Conservation (phyloP, 768 basidiomycete species). For the Pulveroboletus ravenelii region DNA sequence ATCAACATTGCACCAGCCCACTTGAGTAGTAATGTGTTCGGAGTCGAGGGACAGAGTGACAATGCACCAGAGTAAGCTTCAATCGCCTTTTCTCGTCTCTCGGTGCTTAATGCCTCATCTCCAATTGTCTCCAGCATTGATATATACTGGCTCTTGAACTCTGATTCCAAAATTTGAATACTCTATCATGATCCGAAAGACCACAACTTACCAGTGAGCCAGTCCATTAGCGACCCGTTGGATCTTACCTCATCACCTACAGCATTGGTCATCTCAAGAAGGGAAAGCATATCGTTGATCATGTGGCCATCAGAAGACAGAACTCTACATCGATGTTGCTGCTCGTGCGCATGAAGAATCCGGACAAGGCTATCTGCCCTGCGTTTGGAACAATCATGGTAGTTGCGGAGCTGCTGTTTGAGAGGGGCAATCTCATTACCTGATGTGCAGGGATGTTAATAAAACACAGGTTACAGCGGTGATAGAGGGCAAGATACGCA, state of each 20-base stretch:
- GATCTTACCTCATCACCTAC: neutral
- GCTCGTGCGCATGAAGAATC: too few relatives aligned
- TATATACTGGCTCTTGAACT: neutral
- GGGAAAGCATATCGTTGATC: neutral
- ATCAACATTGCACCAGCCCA: slow-evolving; percentile 1
- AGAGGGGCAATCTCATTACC: too few relatives aligned
- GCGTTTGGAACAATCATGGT: too few relatives aligned
- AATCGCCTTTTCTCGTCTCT: neutral
- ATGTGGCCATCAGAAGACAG: neutral
- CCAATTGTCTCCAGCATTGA: neutral
- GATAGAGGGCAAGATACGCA: too few relatives aligned
- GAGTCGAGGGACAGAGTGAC: neutral
- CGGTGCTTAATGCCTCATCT: neutral
- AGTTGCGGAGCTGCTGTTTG: too few relatives aligned
- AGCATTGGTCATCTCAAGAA: neutral
- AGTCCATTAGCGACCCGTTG: neutral
- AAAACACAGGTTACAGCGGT: too few relatives aligned
- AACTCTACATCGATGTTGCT: neutral
- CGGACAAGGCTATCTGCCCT: too few relatives aligned
- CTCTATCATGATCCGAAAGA: rapidly evolving
- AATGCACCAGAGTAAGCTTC: neutral
- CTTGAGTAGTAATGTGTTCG: neutral
- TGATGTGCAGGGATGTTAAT: too few relatives aligned
- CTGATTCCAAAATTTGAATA: neutral
- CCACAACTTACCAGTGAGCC: neutral